A percentile compares a stretch with the other conserved stretches of the same genome.
Evolutionary conservation across 2,329 filamentous ascomycete species (phyloP).

Genomic region (Fusarium aywerte): DNA sequence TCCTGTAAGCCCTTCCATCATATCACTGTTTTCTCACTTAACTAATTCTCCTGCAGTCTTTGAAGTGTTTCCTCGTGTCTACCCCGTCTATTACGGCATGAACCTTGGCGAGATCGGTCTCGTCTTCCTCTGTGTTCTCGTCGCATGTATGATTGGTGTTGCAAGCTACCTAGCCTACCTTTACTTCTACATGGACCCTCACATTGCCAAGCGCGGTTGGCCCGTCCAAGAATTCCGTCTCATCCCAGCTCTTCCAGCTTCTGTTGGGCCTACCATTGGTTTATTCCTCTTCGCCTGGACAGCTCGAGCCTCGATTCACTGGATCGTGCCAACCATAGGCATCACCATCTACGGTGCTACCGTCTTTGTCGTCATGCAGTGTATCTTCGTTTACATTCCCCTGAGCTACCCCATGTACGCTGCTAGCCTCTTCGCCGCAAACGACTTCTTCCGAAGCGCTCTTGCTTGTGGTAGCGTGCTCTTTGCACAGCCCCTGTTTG

Average conservation of each 20-base stretch:
- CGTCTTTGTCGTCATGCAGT: constrained; percentile 67
- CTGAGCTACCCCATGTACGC: constrained; percentile 67
- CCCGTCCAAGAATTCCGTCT: constrained; percentile 65
- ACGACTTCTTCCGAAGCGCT: constrained; percentile 68
- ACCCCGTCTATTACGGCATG: constrained; percentile 69
- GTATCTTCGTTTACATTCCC: constrained; percentile 69
- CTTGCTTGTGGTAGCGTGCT: constrained; percentile 70
- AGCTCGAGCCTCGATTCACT: constrained; percentile 60
- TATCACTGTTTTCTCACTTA: too few species aligned
- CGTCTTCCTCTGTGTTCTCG: constrained; percentile 69
- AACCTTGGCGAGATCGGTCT: constrained; percentile 67
- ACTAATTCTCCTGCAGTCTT: constrained; percentile 56
- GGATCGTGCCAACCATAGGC: constrained; percentile 67
- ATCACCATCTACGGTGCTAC: constrained; percentile 64
- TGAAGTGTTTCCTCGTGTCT: constrained; percentile 74
- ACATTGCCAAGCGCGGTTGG: constrained; percentile 60
- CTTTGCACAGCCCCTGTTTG: constrained; percentile 69
- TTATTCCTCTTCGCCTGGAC: constrained; percentile 72
- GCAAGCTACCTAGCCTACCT: constrained; percentile 63
- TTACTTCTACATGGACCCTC: constrained; percentile 62
- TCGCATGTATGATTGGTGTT: constrained; percentile 66
- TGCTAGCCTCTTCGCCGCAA: constrained; percentile 68
- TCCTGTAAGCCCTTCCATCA: constrained; percentile 52
- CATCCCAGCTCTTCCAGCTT: constrained; percentile 63
- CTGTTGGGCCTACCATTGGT: constrained; percentile 66